Evolutionary conservation across 768 basidiomycete genomes (phyloP).

Genomic region (Cyathus striatus): DNA sequence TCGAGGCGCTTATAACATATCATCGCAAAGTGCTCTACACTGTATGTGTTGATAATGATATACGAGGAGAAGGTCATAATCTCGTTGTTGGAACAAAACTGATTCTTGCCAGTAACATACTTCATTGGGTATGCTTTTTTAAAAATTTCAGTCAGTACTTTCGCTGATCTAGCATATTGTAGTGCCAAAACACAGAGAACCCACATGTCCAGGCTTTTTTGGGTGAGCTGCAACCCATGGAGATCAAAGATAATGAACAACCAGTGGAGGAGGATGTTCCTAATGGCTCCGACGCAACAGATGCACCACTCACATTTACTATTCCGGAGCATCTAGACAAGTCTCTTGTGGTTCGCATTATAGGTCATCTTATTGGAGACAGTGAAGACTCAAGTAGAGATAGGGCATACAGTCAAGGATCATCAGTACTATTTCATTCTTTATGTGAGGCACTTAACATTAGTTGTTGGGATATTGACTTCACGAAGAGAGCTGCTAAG

Average conservation of each 20-base stretch:
- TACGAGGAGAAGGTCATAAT: constrained; percentile 5
- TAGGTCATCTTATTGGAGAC: constrained; percentile 3
- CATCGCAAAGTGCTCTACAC: constrained; percentile 14
- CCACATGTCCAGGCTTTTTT: not conserved
- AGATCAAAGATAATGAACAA: not conserved
- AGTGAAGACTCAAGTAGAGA: not conserved
- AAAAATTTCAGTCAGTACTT: not conserved
- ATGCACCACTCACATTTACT: not conserved
- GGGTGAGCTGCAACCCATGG: not conserved
- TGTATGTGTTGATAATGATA: constrained; percentile 15
- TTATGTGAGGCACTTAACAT: constrained; percentile 8
- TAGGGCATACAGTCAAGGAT: constrained; percentile 8
- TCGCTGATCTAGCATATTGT: not conserved
- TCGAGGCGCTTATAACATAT: constrained; percentile 9
- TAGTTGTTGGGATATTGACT: constrained; percentile 4
- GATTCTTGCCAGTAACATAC: constrained; percentile 16
- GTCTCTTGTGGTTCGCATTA: constrained; percentile 1
- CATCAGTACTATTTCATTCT: constrained; percentile 4
- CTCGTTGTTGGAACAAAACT: constrained; percentile 16
- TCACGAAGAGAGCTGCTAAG: constrained; percentile 4
- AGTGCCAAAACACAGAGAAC: constrained; percentile 3
- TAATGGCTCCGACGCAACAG: not conserved
- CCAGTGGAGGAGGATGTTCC: not conserved
- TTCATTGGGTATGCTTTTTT: constrained; percentile 13
- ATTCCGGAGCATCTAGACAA: not conserved